These are phyloP conservation scores for Bryum argenteum DNA, from an alignment of 225 moss, liverwort and hornwort genomes.

Conservation along the genomic window DNA sequence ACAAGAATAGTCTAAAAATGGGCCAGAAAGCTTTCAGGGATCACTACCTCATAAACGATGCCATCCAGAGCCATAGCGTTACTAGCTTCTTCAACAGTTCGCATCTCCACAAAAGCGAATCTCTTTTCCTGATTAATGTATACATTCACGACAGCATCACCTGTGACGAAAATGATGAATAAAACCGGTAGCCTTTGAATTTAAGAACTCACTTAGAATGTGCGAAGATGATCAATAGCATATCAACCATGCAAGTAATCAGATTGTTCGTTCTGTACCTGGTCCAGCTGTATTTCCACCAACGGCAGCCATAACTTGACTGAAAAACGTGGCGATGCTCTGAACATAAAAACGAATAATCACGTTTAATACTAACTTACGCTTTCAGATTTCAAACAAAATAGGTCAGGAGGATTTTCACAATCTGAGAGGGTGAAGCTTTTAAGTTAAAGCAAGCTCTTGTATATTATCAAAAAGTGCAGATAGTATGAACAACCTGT, in stretches of 20 bases:
- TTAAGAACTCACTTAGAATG: neutral
- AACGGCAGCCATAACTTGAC: constrained; percentile 98
- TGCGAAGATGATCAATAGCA: neutral
- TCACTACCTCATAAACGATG: constrained; percentile 79
- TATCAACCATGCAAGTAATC: neutral
- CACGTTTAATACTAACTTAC: neutral
- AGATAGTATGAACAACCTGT: constrained; percentile 44
- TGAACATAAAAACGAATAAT: constrained; percentile 39
- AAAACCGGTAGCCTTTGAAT: neutral
- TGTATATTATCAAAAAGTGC: neutral
- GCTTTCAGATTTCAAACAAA: constrained; percentile 4
- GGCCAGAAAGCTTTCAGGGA: neutral
- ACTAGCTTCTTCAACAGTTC: constrained; percentile 99
- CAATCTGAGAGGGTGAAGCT: neutral
- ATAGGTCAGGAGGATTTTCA: neutral
- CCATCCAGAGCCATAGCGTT: constrained; percentile 99
- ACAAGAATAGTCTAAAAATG: neutral
- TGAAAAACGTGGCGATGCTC: constrained; percentile 97
- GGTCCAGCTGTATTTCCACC: constrained; percentile 98
- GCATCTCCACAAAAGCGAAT: constrained; percentile 99
- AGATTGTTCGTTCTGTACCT: constrained; percentile 46
- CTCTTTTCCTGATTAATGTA: constrained; percentile 98
- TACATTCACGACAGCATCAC: constrained; percentile 96
- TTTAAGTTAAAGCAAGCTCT: neutral
- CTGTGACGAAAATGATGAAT: constrained; percentile 36